Base-by-base conservation (phyloP, 768 basidiomycete species). In the Amanita phalloides region DNA sequence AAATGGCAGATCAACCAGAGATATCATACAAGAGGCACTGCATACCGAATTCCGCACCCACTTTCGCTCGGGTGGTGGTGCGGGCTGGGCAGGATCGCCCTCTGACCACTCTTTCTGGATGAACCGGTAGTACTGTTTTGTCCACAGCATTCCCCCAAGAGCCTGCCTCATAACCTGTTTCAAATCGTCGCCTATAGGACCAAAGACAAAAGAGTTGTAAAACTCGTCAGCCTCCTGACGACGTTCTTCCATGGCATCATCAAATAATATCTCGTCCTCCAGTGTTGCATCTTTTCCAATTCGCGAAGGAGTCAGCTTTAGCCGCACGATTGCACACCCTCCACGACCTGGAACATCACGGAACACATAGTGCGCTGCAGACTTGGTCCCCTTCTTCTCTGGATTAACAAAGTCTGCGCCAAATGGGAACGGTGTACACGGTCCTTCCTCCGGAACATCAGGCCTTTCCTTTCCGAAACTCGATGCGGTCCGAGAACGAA, bases 141-240 rank as follows among this genome's bases (percentile, higher is more conserved):
- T 92, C 95, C 96, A 98, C 48, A 99, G 70, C 96, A 99, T 98
- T 9, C 96, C 96, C 20, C 82, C 82, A 45, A 99, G 69, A 20
- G 94, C 96, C 68, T 98, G 96, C 55, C 96, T 75, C 90, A 90
- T 96, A 58, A 99, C 87, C 66, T 95, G 94, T 64, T 82, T 84
- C 59, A 98, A 70, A 68, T 99, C 96, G 53, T 96, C 91, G 60
- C 80, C 89, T 62, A 95, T 84, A 11, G 88, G 82, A 3, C 91
- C 91, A 57, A 83, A 76, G 37, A 83, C 82, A 49, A 98, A 75
- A 4, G 78, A 74, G 37, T 76, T 73, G 66, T 97, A 99, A 64
- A 99, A 99, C 68, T 99, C 96, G 64, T 98, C 91, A 5, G 93
- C 91, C 64, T 99, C 96, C 57, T 85, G 77, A 47, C 94, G 75